phyloP scores from a whole-genome alignment of 2,329 filamentous ascomycete genomes.

The Aspergillus alliaceus region DNA sequence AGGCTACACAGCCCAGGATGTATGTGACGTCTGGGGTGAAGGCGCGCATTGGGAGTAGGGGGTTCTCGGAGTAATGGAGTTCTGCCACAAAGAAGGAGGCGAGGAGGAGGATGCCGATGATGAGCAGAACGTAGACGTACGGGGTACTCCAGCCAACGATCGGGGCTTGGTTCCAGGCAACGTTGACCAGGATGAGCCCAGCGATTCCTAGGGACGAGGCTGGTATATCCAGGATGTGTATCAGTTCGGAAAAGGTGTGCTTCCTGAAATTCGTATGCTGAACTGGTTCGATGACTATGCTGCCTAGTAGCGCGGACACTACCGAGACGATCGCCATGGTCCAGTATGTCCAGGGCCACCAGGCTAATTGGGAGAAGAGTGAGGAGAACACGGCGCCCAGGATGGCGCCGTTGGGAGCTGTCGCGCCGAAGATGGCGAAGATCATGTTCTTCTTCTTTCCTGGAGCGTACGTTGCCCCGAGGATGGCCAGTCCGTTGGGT shows the following conservation, averaged over 20 bases:
- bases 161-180: conserved; percentile 67
- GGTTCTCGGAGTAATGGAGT: conserved; percentile 44
- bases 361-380: conserved; percentile 43
- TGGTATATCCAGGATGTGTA: conserved; percentile 37
- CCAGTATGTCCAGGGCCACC: conserved; percentile 58
- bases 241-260: not conserved
- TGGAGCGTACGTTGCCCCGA: conserved; percentile 58
- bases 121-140: conserved; percentile 58
- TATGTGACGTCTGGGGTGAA: conserved; percentile 31
- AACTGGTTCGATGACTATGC: conserved; percentile 29
- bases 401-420: conserved; percentile 48
- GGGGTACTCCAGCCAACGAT: conserved; percentile 59
- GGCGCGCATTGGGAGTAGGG: conserved; percentile 57
- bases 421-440: conserved; percentile 54
- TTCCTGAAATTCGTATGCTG: conserved; percentile 4
- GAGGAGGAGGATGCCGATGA: conserved; percentile 58
- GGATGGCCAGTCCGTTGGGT: conserved; percentile 64
- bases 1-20: conserved; percentile 41
- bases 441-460: conserved; percentile 61
- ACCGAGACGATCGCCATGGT: conserved; percentile 36
- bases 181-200: conserved; percentile 62
- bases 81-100: conserved; percentile 57
- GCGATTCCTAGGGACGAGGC: conserved; percentile 52
- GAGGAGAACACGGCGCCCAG: conserved; percentile 43
- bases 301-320: conserved; percentile 37